These are phyloP conservation scores for Brassica rapa DNA, from an alignment of 345 rosid species.

Conservation along the genomic window DNA sequence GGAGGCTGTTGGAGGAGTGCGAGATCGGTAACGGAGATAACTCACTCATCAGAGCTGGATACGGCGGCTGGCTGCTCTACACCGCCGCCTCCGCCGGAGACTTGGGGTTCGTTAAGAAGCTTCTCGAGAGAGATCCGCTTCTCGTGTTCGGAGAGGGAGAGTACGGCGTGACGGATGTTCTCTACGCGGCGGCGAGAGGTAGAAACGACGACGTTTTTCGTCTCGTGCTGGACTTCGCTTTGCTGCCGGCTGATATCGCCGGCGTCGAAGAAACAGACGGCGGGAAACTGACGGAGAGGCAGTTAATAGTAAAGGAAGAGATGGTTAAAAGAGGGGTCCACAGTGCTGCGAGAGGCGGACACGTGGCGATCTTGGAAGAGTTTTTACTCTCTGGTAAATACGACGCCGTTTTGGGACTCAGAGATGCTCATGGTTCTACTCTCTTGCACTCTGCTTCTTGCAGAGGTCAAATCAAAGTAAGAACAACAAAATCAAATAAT, in stretches of 20 bases:
- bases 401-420: slow-evolving; percentile 48
- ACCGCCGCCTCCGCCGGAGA: slow-evolving; percentile 97
- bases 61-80: slow-evolving; percentile 96
- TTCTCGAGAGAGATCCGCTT: slow-evolving; percentile 74
- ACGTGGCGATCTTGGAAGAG: slow-evolving; percentile 65
- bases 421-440: slow-evolving; percentile 69
- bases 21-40: slow-evolving; percentile 65
- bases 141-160: slow-evolving; percentile 98
- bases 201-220: slow-evolving; percentile 64
- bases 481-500: background rate
- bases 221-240: slow-evolving; percentile 53
- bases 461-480: slow-evolving; percentile 82
- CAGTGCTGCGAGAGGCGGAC: slow-evolving; percentile 89
- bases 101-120: slow-evolving; percentile 58
- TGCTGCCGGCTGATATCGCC: slow-evolving; percentile 43
- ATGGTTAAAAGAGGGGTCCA: slow-evolving; percentile 86
- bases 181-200: slow-evolving; percentile 85
- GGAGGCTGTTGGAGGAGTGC: slow-evolving; percentile 57
- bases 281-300: slow-evolving; percentile 41
- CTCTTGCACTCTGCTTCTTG: slow-evolving; percentile 82
- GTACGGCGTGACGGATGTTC: slow-evolving; percentile 82
- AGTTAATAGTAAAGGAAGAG: slow-evolving; percentile 56
- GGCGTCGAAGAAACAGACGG: slow-evolving; percentile 36
- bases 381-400: slow-evolving; percentile 46
- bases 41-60: slow-evolving; percentile 79